phyloP scores from a whole-genome alignment of 1,284 basidiomycete species.

The Chalciporus sp. region DNA sequence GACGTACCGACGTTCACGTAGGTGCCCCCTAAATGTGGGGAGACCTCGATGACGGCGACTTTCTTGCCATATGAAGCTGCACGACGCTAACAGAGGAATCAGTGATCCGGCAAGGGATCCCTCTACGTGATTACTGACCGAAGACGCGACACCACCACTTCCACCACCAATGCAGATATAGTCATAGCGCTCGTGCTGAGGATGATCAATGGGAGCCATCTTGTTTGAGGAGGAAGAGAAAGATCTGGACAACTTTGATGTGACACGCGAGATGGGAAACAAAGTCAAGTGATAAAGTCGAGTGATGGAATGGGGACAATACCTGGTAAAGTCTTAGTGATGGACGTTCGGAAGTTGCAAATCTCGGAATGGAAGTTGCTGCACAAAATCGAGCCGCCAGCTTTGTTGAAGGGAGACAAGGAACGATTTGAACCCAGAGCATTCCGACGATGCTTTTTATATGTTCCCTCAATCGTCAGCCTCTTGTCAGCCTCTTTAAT shows the following conservation, averaged over 20 bases:
- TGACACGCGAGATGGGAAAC: slow-evolving; percentile 15
- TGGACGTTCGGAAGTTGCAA: slow-evolving; percentile 12
- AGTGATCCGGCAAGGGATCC: not conserved
- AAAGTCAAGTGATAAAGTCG: slow-evolving; percentile 15
- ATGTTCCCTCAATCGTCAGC: not conserved
- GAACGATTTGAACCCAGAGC: slow-evolving; percentile 1
- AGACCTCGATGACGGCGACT: slow-evolving; percentile 86
- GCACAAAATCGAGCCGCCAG: slow-evolving; percentile 9
- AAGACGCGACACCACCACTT: slow-evolving; percentile 79
- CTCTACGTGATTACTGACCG: slow-evolving; percentile 43
- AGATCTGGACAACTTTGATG: slow-evolving; percentile 50
- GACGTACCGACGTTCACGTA: slow-evolving; percentile 92
- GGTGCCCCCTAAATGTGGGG: slow-evolving; percentile 85
- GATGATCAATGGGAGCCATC: slow-evolving; percentile 73
- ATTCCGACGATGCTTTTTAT: slow-evolving; percentile 23
- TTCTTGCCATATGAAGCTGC: slow-evolving; percentile 95
- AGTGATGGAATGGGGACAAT: slow-evolving; percentile 6
- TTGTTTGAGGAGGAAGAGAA: slow-evolving; percentile 44
- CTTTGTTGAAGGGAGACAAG: slow-evolving; percentile 8
- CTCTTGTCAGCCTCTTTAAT: slow-evolving; percentile 5
- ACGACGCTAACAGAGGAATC: slow-evolving; percentile 55
- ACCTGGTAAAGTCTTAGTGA: slow-evolving; percentile 36
- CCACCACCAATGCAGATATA: slow-evolving; percentile 85
- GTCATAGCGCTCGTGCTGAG: slow-evolving; percentile 64
- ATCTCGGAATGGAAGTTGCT: slow-evolving; percentile 12